Conservation (phyloP, 2,329 filamentous ascomycete species). For the Blastomyces silverae region DNA sequence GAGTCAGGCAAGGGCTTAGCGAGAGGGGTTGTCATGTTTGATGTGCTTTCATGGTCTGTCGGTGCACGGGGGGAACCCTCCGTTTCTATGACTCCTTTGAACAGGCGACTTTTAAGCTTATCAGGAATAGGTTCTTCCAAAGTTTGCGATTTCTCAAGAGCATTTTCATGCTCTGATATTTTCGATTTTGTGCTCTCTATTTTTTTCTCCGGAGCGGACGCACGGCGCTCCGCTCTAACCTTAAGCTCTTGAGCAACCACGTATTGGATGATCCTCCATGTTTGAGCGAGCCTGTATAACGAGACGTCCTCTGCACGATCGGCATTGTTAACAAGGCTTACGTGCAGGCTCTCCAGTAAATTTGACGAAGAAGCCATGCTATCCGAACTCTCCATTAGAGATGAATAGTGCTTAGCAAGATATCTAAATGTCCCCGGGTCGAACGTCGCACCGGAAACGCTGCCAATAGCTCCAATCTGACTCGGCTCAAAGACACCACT, state of each 20-base stretch:
- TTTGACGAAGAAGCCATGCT: conserved; percentile 21
- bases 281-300: conserved; percentile 49
- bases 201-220: conserved; percentile 19
- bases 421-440: conserved; percentile 38
- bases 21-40: conserved; percentile 52
- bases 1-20: conserved; percentile 45
- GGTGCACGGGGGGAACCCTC: conserved; percentile 30
- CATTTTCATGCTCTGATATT: conserved; percentile 29
- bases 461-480: conserved; percentile 47
- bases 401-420: conserved; percentile 40
- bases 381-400: conserved; percentile 31
- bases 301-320: conserved; percentile 47
- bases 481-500: conserved; percentile 36
- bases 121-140: conserved; percentile 32
- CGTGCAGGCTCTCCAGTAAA: conserved; percentile 32
- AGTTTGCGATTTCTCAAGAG: conserved; percentile 26
- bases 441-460: conserved; percentile 43
- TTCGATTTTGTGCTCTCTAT: conserved; percentile 24
- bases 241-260: conserved; percentile 47
- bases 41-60: conserved; percentile 45
- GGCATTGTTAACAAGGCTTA: conserved; percentile 50
- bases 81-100: conserved; percentile 40
- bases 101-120: conserved; percentile 39
- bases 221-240: conserved; percentile 32
- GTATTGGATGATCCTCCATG: conserved; percentile 52